Base-by-base conservation (phyloP, 148 eudicot genomes). In the Vaccinium vitisidaea region DNA sequence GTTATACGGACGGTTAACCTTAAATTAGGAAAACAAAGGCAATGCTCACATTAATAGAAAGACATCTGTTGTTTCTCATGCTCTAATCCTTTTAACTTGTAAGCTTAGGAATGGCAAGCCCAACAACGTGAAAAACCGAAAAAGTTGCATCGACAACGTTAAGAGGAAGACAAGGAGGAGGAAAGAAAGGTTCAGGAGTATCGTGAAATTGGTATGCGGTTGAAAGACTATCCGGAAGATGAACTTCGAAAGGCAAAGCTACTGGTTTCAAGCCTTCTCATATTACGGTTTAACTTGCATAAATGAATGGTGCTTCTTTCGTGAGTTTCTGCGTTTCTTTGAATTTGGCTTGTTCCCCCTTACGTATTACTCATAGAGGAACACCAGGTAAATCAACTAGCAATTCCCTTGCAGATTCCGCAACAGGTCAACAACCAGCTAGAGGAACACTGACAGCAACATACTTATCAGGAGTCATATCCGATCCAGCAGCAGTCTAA, bases 111-210 rank as follows among this genome's bases (percentile, higher is more conserved):
- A 85, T 97, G 99, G 99, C 99, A 97, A 88, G 98, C 98, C 58
- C 85, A 76, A 80, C 99, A 93, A 88, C 88, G 96, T 16, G 90
- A 94, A 83, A 95, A 91, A 92, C 93, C 96, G 2, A 92, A 92
- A 84, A 95, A 97, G 82, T 80, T 97, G n/a, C 89, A 92, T 49
- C 88, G 88, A 81, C 86, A 75, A 87, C 95, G 95, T 58, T 89
- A 85, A 84, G 93, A 94, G 84, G 99, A 97, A 86, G 98, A 97
- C 1, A 94, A 92, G n/a, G 98, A 94, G 88, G 99, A 97, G 90
- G 98, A 97, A 77, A 88, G 88, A 77, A 97, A 89, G 85, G 90
- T 97, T 80, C 89, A 90, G 25, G 98, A 94, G 78, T 97, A 97
- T 88, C 95, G 98, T 75, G 95, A 95, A 83, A 93, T 97, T 71